Conservation (phyloP, 169 alveolate species). For the Cryptosporidium ryanae region DNA sequence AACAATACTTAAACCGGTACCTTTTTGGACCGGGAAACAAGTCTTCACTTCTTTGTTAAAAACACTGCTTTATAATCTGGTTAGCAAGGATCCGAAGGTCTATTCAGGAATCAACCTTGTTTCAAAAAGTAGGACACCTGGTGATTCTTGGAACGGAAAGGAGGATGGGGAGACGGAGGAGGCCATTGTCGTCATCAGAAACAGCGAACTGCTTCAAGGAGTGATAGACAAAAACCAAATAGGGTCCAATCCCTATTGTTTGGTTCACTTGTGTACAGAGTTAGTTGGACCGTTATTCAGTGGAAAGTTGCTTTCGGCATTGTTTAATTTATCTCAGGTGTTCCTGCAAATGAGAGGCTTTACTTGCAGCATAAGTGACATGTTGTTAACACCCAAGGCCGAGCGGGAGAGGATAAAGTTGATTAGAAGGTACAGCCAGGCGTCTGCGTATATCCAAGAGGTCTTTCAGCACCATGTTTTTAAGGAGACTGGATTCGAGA, state of each 20-base stretch:
- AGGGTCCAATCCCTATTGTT: slow-evolving; percentile 95
- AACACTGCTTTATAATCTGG: slow-evolving; percentile 28
- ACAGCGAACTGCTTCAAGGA: slow-evolving; percentile 95
- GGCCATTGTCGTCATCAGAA: slow-evolving; percentile 76
- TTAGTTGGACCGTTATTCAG: slow-evolving; percentile 93
- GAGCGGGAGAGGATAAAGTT: slow-evolving; percentile 85
- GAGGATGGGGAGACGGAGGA: slow-evolving; percentile 80
- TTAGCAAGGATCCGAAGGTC: slow-evolving; percentile 32
- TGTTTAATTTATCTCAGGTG: slow-evolving; percentile 92
- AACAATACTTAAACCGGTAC: slow-evolving; percentile 92
- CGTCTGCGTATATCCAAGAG: slow-evolving; percentile 69
- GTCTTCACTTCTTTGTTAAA: slow-evolving; percentile 73
- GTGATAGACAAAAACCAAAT: slow-evolving; percentile 95
- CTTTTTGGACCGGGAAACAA: slow-evolving; percentile 97
- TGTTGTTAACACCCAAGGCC: slow-evolving; percentile 87
- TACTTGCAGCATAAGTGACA: slow-evolving; percentile 94
- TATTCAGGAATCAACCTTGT: slow-evolving; percentile 56
- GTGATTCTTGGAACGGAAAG: slow-evolving; percentile 90
- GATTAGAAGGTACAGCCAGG: slow-evolving; percentile 72
- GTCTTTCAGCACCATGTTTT: slow-evolving; percentile 42
- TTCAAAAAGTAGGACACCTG: slow-evolving; percentile 86
- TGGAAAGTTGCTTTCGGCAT: slow-evolving; percentile 91
- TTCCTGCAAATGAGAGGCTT: slow-evolving; percentile 93
- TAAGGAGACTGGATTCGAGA: slow-evolving; percentile 39
- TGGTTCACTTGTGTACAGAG: slow-evolving; percentile 94